Percentiles rank a stretch among this genome's conserved stretches.
phyloP scores from a whole-genome alignment of 441 rosid genomes.

The Pelargonium cotyledonis region DNA sequence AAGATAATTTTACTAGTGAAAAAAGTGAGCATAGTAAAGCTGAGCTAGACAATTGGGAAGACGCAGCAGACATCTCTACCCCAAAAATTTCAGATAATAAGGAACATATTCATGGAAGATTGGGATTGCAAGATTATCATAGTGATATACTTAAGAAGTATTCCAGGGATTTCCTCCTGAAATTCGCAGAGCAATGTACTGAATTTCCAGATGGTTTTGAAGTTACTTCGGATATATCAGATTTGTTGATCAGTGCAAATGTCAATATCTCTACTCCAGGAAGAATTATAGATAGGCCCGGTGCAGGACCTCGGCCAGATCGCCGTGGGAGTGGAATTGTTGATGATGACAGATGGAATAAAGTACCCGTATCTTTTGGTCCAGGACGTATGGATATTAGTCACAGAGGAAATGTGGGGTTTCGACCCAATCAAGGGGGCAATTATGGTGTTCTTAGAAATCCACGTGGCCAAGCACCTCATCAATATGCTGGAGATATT shows the following conservation, averaged over 20 bases:
- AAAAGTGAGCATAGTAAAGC: conserved; percentile 38
- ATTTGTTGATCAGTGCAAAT: conserved; percentile 31
- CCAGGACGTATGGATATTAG: conserved; percentile 45
- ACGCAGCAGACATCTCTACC: conserved; percentile 85
- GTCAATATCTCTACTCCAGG: conserved; percentile 47
- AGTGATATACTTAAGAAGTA: conserved; percentile 54
- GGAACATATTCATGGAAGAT: conserved; percentile 28
- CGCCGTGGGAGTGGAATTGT: conserved; percentile 57
- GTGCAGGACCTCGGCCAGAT: conserved; percentile 54
- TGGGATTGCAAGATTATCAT: conserved; percentile 27
- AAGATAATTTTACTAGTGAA: conserved; percentile 30
- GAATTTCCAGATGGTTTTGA: conserved; percentile 69
- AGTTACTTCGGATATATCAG: conserved; percentile 49
- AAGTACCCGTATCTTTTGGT: conserved; percentile 39
- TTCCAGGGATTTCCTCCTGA: conserved; percentile 89
- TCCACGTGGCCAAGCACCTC: conserved; percentile 2
- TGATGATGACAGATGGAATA: conserved; percentile 75
- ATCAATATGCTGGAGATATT: neutral
- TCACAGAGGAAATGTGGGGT: conserved; percentile 25
- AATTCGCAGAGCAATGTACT: conserved; percentile 61
- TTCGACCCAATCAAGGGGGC: conserved; percentile 2
- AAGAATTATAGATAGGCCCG: conserved; percentile 57
- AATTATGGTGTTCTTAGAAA: conserved; percentile 6
- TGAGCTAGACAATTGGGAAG: conserved; percentile 98
- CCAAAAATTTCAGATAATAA: conserved; percentile 43